Evolutionary conservation across 2,329 filamentous ascomycete species (phyloP).

Genomic region (Cladophialophora bantiana): DNA sequence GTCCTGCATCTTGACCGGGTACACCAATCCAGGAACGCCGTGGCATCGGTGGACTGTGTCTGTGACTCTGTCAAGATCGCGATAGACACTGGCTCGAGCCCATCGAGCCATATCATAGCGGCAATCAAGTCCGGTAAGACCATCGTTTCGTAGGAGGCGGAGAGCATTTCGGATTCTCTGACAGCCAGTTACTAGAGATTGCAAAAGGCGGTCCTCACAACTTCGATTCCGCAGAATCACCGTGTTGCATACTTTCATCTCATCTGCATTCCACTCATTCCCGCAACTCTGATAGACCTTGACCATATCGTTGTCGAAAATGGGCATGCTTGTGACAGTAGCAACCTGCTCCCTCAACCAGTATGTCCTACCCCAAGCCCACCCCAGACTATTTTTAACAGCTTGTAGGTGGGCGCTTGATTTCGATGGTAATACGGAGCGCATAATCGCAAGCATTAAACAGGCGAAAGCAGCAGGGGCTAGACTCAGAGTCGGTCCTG

Average conservation of each 20-base stretch:
- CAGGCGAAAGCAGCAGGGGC: neutral
- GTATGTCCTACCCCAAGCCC: neutral
- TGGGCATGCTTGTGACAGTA: conserved; percentile 5
- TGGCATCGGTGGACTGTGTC: neutral
- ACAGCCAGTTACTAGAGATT: neutral
- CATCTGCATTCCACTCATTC: no score
- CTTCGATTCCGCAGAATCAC: neutral
- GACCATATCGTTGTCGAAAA: neutral
- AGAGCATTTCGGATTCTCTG: neutral
- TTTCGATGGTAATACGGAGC: conserved; percentile 2
- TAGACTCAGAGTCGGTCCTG: conserved; percentile 3
- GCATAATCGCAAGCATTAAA: neutral
- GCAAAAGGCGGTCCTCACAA: neutral
- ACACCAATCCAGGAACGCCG: no score
- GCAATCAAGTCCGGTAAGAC: neutral
- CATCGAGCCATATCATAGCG: neutral
- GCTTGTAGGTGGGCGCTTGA: neutral
- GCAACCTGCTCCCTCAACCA: conserved; percentile 3
- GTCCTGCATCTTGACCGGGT: neutral
- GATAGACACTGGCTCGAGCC: neutral
- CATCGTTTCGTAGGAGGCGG: neutral
- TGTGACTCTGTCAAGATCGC: neutral
- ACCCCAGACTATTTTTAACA: neutral
- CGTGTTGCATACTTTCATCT: no score
- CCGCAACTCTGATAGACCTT: neutral